Base-by-base conservation (phyloP, 805 yeast genomes). In the Candida maesae region DNA sequence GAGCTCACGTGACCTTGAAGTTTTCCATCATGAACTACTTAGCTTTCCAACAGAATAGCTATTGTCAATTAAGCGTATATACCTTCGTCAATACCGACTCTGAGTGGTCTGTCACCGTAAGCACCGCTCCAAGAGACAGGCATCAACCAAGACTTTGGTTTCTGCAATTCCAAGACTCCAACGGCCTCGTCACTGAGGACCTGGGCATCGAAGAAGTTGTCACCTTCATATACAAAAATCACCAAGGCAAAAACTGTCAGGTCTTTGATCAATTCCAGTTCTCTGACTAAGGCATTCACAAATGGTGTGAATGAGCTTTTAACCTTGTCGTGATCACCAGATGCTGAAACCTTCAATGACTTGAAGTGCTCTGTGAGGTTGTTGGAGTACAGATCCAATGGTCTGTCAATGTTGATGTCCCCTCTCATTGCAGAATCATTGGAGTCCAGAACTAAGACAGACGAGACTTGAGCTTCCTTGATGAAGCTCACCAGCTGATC, bases 101-200 rank as follows among this genome's bases (percentile, higher is more conserved):
- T 87, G 3, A 79, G 64, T 3, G 80, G 78, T 50, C 71, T 77
- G 44, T 72, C 77, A 2, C 98, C 98, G 54, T 90, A 90, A 0
- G 84, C 83, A 2, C 95, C 88, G 7, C 60, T 58, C 98, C 98
- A 90, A 27, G 95, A 84, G 13, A 70, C 65, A 0, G 98, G 97
- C 8, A 67, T 66, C 9, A 58, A 49, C 74, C 79, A 76, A 6
- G 45, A 27, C 21, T 33, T 27, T 14, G 51, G 47, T 32, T 35
- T n/a, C 10, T 50, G 36, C 6, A 58, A 21, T 8, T 29, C 44
- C 28, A 35, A 14, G 11, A 37, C 8, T 45, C 57, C 20, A 67
- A 51, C 15, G 65, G 45, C 5, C 61, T 50, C 6, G 58, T 49
- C 3, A 70, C 58, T 24, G 61, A 83, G 60, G 9, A 56, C 46